phyloP scores from a whole-genome alignment of 176 grass and related monocot species.

The Pontederia paniculata region DNA sequence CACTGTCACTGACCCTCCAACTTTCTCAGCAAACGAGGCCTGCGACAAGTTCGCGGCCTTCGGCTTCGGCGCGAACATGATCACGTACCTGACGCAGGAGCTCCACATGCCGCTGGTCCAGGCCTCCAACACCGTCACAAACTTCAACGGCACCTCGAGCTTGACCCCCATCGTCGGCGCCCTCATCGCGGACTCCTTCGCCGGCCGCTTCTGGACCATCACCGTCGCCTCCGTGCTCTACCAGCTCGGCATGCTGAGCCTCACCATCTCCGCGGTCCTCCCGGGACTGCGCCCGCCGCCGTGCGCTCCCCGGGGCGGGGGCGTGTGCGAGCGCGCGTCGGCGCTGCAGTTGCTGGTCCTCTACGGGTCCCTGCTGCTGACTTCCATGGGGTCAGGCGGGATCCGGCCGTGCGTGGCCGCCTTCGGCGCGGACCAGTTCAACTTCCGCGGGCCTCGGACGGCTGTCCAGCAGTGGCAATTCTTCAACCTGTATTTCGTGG shows the following conservation, averaged over 20 bases:
- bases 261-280: conserved; percentile 11
- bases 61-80: conserved; percentile 14
- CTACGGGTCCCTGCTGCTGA: conserved; percentile 28
- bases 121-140: conserved; percentile 17
- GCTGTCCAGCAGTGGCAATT: conserved; percentile 29
- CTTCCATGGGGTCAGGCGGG: conserved; percentile 49
- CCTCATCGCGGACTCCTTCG: conserved; percentile 12
- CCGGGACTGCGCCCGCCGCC: conserved; percentile 4
- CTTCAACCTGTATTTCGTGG: conserved; percentile 44
- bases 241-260: conserved; percentile 14
- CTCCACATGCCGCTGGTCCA: conserved; percentile 16
- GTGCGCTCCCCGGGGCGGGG: neutral
- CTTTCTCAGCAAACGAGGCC: conserved; percentile 1
- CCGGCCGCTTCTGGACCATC: conserved; percentile 19
- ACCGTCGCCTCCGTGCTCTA: conserved; percentile 5
- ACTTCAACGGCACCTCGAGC: conserved; percentile 20
- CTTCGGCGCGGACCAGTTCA: conserved; percentile 86
- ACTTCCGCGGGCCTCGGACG: conserved; percentile 17
- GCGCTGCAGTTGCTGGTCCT: conserved; percentile 31
- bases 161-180: conserved; percentile 9
- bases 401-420: conserved; percentile 69
- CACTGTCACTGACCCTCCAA: no score
- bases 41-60: conserved; percentile 9
- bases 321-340: conserved; percentile 6
- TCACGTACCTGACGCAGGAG: conserved; percentile 17